Percentiles rank a stretch among this genome's conserved stretches.
These are phyloP conservation scores for Fusarium pseudocircinatum DNA, from an alignment of 2,329 filamentous ascomycete genomes.

Conservation along the genomic window DNA sequence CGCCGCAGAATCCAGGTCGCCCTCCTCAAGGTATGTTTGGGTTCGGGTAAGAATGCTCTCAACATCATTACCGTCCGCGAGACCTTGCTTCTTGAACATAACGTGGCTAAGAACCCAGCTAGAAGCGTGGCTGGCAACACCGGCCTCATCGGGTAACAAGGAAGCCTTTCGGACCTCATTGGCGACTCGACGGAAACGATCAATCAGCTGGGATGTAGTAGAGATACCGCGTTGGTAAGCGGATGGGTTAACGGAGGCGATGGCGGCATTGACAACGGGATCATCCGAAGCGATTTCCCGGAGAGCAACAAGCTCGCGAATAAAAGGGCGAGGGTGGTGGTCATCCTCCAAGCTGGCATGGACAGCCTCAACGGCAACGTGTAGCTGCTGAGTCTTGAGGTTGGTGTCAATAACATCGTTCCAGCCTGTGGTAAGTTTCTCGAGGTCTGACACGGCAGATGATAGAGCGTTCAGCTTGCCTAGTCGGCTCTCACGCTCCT, in stretches of 20 bases:
- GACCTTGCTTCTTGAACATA: slow-evolving; percentile 92
- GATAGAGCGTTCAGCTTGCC: slow-evolving; percentile 86
- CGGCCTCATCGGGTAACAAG: slow-evolving; percentile 90
- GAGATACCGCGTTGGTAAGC: slow-evolving; percentile 94
- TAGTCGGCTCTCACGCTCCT: slow-evolving; percentile 86
- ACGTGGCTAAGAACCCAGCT: slow-evolving; percentile 91
- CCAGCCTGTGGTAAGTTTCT: slow-evolving; percentile 88
- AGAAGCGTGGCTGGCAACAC: slow-evolving; percentile 92
- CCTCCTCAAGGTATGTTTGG: slow-evolving; percentile 91
- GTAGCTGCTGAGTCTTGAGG: slow-evolving; percentile 93
- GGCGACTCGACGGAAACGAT: slow-evolving; percentile 94
- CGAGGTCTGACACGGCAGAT: slow-evolving; percentile 80
- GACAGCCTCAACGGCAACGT: slow-evolving; percentile 94
- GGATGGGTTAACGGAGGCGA: slow-evolving; percentile 92
- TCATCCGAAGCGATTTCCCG: slow-evolving; percentile 91
- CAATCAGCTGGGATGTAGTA: slow-evolving; percentile 84
- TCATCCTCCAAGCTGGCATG: slow-evolving; percentile 82
- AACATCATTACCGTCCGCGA: slow-evolving; percentile 86
- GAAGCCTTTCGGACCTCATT: slow-evolving; percentile 93
- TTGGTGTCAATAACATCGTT: slow-evolving; percentile 90
- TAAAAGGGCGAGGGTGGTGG: slow-evolving; percentile 79
- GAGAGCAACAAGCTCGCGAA: slow-evolving; percentile 90
- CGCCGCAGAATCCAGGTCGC: slow-evolving; percentile 88
- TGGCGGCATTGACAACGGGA: slow-evolving; percentile 88
- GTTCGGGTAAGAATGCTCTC: slow-evolving; percentile 92